These are phyloP conservation scores for Claviceps quebecensis DNA, from an alignment of 2,329 filamentous ascomycete genomes.

Conservation along the genomic window DNA sequence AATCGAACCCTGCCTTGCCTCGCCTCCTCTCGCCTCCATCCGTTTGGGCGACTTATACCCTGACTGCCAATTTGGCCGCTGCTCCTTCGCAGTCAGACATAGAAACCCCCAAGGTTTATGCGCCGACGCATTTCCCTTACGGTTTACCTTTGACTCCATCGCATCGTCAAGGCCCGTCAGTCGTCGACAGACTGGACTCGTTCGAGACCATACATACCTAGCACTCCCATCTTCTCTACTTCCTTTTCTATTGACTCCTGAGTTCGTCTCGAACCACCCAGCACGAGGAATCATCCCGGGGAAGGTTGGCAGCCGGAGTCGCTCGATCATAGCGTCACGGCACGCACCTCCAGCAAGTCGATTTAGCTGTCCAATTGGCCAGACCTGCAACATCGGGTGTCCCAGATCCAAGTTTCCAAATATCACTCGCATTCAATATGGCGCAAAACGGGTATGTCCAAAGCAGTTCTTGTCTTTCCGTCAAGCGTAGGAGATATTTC, in stretches of 20 bases:
- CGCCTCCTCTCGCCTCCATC: not conserved
- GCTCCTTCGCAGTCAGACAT: slow-evolving; percentile 2
- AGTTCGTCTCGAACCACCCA: not conserved
- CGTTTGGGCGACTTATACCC: not conserved
- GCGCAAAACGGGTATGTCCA: slow-evolving; percentile 19
- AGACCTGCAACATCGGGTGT: not conserved
- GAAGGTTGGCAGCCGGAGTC: not conserved
- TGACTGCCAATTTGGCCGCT: not conserved
- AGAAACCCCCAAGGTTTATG: slow-evolving; percentile 3
- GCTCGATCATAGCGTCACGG: not conserved
- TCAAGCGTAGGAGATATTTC: not conserved
- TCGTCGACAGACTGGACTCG: not conserved
- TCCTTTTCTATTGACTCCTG: not conserved
- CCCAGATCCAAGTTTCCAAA: not conserved
- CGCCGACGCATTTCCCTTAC: slow-evolving; percentile 3
- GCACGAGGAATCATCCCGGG: not conserved
- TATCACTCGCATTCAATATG: slow-evolving; percentile 13
- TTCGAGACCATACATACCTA: not conserved
- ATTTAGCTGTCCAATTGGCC: not conserved
- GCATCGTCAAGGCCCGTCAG: not conserved
- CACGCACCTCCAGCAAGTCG: not conserved
- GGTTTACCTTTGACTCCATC: not conserved
- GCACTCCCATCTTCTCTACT: not conserved
- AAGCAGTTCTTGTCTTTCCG: not conserved
- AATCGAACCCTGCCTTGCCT: not conserved